A percentile compares a stretch with the other conserved stretches of the same genome.
Evolutionary conservation across 2,329 filamentous ascomycete species (phyloP).

Genomic region (Penicillium sp.): DNA sequence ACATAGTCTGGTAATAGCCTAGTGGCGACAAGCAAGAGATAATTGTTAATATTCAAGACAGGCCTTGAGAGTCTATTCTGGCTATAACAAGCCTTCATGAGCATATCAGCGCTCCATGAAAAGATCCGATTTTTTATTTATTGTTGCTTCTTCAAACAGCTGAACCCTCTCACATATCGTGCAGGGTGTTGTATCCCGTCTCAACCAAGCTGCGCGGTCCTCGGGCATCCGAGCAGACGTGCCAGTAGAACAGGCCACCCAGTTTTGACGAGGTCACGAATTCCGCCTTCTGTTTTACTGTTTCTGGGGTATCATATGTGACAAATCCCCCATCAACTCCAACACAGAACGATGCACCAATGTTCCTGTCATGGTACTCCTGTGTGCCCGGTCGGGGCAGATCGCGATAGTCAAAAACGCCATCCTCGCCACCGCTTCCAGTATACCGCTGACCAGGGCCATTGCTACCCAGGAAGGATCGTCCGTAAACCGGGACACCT

Average conservation of each 20-base stretch:
- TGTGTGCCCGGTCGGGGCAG: slow-evolving; percentile 61
- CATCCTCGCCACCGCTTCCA: slow-evolving; percentile 58
- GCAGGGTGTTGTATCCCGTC: slow-evolving; percentile 57
- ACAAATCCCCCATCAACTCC: slow-evolving; percentile 75
- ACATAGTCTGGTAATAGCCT: not conserved
- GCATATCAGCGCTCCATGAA: not conserved
- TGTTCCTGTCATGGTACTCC: slow-evolving; percentile 65
- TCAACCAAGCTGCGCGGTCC: slow-evolving; percentile 58
- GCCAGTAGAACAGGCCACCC: slow-evolving; percentile 79
- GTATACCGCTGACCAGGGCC: slow-evolving; percentile 62
- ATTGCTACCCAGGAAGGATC: slow-evolving; percentile 66
- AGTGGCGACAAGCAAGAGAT: no score
- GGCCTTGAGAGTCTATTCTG: not conserved
- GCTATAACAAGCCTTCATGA: not conserved
- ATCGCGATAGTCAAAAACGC: slow-evolving; percentile 70
- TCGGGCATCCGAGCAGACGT: slow-evolving; percentile 67
- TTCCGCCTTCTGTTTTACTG: slow-evolving; percentile 69
- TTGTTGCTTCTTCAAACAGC: not conserved
- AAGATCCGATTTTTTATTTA: not conserved
- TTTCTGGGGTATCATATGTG: slow-evolving; percentile 74
- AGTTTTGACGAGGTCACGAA: slow-evolving; percentile 70
- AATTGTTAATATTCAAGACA: not conserved
- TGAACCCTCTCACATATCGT: slow-evolving; percentile 34
- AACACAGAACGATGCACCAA: slow-evolving; percentile 66
- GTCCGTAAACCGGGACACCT: slow-evolving; percentile 72